Percentiles rank a stretch among this genome's conserved stretches.
phyloP scores from a whole-genome alignment of 441 rosid genomes.

The Brassica hybrid region DNA sequence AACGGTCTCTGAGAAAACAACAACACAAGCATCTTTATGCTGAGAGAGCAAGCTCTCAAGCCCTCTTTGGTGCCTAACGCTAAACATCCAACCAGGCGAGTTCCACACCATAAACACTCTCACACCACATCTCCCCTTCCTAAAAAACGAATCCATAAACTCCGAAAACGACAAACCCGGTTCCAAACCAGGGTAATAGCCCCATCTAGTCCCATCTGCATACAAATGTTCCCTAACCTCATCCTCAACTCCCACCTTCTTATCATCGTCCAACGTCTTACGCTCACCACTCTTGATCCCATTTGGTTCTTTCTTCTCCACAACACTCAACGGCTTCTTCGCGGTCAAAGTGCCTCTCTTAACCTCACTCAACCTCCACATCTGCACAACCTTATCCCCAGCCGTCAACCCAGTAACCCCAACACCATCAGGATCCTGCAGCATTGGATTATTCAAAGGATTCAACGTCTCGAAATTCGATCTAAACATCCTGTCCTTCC shows the following conservation, averaged over 20 bases:
- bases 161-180: constrained; percentile 69
- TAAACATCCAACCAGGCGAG: constrained; percentile 94
- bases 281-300: constrained; percentile 53
- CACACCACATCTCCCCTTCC: constrained; percentile 58
- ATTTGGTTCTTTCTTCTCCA: constrained; percentile 48
- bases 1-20: constrained; percentile 81
- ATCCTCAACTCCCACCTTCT: constrained; percentile 35
- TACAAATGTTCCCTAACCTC: constrained; percentile 62
- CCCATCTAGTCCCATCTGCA: constrained; percentile 96
- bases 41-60: constrained; percentile 84
- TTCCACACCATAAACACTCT: constrained; percentile 95
- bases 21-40: constrained; percentile 84
- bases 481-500: constrained; percentile 85
- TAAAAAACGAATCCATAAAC: constrained; percentile 73
- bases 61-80: constrained; percentile 91
- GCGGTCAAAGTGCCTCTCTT: constrained; percentile 54
- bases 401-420: constrained; percentile 75
- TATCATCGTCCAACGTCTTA: constrained; percentile 56
- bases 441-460: constrained; percentile 76
- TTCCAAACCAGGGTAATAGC: constrained; percentile 82
- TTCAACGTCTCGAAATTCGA: constrained; percentile 82
- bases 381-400: constrained; percentile 78
- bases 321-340: too few species aligned
- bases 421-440: constrained; percentile 92
- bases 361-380: constrained; percentile 67